Base-by-base conservation (phyloP, 1,139 yeast species). In the Williopsis jadinii region DNA sequence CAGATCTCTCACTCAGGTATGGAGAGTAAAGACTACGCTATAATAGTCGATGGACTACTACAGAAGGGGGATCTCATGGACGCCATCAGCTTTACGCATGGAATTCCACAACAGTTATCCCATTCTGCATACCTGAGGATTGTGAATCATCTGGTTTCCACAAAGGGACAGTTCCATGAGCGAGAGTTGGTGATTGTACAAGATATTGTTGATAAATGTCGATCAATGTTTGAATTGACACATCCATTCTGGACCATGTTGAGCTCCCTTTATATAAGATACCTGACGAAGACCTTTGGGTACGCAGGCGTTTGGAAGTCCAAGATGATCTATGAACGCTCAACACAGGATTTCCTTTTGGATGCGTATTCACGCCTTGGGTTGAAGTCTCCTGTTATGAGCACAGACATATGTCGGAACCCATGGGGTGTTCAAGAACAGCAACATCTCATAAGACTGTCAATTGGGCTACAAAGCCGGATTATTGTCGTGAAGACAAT, bases 191-290 rank as follows among this genome's bases (percentile, higher is more conserved):
- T 39, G 3, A 38, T 45, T 3, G 41, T 40, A 9, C 35, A 41
- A 30, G 42, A 29, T 12, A 26, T 45, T 14, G 11, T 41, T n/a
- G 37, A 38, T n/a, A 27, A 5, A n/a, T 4, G n/a, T 11, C 26
- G 4, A 29, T 32, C 5, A 4, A 24, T 10, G 13, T 28, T 9
- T 19, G n/a, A 28, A 28, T 12, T 37, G 24, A 32, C 32, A 26
- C 32, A 32, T 28, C 32, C 35, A n/a, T 44, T 46, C 33, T 44
- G 50, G 50, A 39, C 36, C 13, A 33, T 43, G 39, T 14, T 46
- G 5, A 36, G 45, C 1, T 39, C 47, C n/a, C 15, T 43, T 9
- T 46, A 37, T 34, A 38, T 46, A 38, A 43, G 43, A 15, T 40
- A 46, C 34, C 35, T 45, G 24, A 38, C 41, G 11, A 39, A 38